Conservation (phyloP, 148 eudicot genomes). For the Rhododendron kiyosumense region DNA sequence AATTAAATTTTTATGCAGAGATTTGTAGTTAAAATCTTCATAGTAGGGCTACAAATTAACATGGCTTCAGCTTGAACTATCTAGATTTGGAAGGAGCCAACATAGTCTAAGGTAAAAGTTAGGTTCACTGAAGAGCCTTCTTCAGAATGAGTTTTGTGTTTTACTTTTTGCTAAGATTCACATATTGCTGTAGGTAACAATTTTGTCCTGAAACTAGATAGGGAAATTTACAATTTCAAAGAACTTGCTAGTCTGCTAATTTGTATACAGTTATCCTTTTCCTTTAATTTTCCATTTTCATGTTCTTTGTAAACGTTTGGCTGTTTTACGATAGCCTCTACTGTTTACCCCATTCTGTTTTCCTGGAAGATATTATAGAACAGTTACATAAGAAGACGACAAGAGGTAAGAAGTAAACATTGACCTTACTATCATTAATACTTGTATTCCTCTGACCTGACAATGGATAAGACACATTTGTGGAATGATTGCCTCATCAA, state of each 20-base stretch:
- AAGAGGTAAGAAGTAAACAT: background rate
- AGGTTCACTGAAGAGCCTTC: background rate
- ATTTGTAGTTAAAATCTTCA: background rate
- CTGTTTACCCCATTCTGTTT: background rate
- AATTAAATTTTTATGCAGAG: background rate
- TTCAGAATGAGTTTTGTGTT: background rate
- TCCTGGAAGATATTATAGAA: background rate
- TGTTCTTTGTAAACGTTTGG: background rate
- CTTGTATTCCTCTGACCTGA: background rate
- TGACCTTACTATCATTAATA: background rate
- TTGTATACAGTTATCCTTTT: background rate
- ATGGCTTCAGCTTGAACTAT: background rate
- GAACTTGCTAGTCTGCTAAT: background rate
- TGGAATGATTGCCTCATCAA: background rate
- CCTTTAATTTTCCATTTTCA: background rate
- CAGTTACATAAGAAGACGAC: background rate
- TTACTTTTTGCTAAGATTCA: background rate
- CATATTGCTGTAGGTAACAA: background rate
- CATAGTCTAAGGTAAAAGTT: background rate
- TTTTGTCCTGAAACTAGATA: background rate
- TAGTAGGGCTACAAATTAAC: background rate
- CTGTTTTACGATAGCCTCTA: background rate
- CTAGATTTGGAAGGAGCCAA: background rate
- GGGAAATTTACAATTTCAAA: background rate
- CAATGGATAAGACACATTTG: background rate